Conservation (phyloP, 768 basidiomycete genomes). For the Boletus bicolor region DNA sequence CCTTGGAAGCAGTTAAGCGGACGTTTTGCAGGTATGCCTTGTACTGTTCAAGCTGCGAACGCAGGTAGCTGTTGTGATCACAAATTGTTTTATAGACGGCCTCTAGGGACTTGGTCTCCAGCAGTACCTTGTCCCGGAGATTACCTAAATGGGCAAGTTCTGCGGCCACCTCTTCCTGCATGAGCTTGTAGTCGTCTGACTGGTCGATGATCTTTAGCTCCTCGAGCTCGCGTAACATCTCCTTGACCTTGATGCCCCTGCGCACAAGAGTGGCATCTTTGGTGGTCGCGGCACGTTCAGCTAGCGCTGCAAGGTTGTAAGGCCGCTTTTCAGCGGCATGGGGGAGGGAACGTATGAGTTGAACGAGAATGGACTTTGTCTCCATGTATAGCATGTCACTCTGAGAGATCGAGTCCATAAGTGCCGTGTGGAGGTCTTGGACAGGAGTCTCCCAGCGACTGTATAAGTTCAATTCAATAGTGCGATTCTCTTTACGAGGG, state of each 20-base stretch:
- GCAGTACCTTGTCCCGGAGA: conserved; percentile 88
- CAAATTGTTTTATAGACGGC: conserved; percentile 99
- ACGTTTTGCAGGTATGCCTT: conserved; percentile 99
- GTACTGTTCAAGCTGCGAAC: conserved; percentile 97
- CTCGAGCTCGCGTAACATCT: conserved; percentile 96
- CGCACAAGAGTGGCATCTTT: conserved; percentile 95
- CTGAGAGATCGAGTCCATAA: conserved; percentile 96
- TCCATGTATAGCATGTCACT: conserved; percentile 99
- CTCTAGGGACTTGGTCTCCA: conserved; percentile 90
- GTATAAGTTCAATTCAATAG: conserved; percentile 88
- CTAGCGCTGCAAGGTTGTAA: conserved; percentile 83
- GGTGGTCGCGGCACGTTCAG: conserved; percentile 94
- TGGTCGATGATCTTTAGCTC: conserved; percentile 83
- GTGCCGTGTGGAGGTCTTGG: conserved; percentile 92
- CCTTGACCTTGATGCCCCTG: conserved; percentile 98
- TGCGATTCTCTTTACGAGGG: conserved; percentile 95
- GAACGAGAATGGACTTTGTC: conserved; percentile 98
- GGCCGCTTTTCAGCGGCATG: conserved; percentile 80
- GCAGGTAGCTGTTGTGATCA: conserved; percentile 97
- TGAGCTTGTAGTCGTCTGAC: conserved; percentile 82
- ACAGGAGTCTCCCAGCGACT: conserved; percentile 99
- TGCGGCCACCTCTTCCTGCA: conserved; percentile 96
- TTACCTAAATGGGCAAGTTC: conserved; percentile 97
- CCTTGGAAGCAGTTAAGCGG: conserved; percentile 80
- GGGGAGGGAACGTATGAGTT: conserved; percentile 93